Base-by-base conservation (phyloP, 768 basidiomycete species). In the Neoboletus brunneissimus region DNA sequence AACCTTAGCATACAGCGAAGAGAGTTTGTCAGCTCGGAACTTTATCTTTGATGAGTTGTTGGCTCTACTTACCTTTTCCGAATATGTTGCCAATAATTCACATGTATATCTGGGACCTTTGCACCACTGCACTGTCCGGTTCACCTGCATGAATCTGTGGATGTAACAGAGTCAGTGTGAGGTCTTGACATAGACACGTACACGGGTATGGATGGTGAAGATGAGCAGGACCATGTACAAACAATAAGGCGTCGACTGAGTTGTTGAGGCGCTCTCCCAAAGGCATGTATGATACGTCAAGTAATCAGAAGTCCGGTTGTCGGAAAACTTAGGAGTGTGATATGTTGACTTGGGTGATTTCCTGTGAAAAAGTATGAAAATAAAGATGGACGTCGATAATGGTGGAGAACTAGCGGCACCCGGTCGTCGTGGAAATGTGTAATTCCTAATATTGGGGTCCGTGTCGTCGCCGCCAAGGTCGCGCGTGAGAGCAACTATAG, bases 381-480 rank as follows among this genome's bases (percentile, higher is more conserved):
- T 5, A 13, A 49, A n/a, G 51, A 34, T 45, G 44, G 34, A 35
- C 32, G 35, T 29, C 25, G 51, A 43, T 46, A 16, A 40, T 41
- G 47, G 5, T 22, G 40, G 50, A 46, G 43, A 48, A 27, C 11
- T 22, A 35, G 27, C 48, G 37, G 40, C 54, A 63, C 48, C 48
- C 45, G 57, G 60, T 59, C 41, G 64, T 54, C 60, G 64, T 63
- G 60, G 63, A 65, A 53, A 64, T 56, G 52, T 20, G n/a, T 13
- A 27, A 34, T 44, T 31, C 32, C 47, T 40, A n/a, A 44, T 49
- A 43, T 44, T 37, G 60, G 44, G 44, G 53, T 52, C 51, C 48
- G 25, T 9, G 32, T 29, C 49, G 44, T 51, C 42, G 62, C 51
- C 22, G 52, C 37, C 63, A 63, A 64, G 58, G 48, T 22, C 34